Base-by-base conservation (phyloP, 352 stramenopile genomes). In the Phytophthora sp. region DNA sequence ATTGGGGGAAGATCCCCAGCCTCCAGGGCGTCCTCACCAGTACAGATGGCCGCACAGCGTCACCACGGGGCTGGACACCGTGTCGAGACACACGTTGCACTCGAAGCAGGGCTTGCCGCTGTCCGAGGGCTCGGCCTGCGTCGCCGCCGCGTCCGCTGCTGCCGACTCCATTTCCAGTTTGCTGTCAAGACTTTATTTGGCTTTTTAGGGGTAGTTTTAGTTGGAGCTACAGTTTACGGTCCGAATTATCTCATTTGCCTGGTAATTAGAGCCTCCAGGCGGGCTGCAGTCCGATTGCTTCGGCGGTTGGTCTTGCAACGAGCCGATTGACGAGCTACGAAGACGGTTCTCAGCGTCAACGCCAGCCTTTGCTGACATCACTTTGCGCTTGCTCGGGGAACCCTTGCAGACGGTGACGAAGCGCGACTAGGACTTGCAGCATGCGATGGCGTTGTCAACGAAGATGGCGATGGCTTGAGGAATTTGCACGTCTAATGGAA, bases 61-160 rank as follows among this genome's bases (percentile, higher is more conserved):
- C 49, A 97, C 89, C 11, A 97, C 87, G 9, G 90, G 89, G 44
- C 89, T 93, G 30, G 76, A 80, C 15, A 96, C 89, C 37, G 73
- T 79, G 56, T 96, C 89, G 28, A 97, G 76, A 54, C 90, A 97
- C 62, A 97, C 92, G 63, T 96, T 97, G 75, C 90, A 97, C 62
- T 96, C 88, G 46, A 96, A 96, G 9, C 56, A 56, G 30, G 62
- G 46, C 27, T 71, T 78, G 5, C 23, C 34, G 17, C 44, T 67
- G 60, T 58, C 61, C n/a, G 38, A 49, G 18, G 51, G 31, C 60
- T 63, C 59, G 27, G 54, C 44, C 9, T 51, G 30, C 42, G 18
- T 10, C 20, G 46, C 10, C 27, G 55, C 45, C 15, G 54, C 21
- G 35, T 67, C 39, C 31, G 32, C 32, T 42, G 54, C 17, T 26